Conservation (phyloP, 495 filamentous ascomycete species). For the Cudoniella acicularis region DNA sequence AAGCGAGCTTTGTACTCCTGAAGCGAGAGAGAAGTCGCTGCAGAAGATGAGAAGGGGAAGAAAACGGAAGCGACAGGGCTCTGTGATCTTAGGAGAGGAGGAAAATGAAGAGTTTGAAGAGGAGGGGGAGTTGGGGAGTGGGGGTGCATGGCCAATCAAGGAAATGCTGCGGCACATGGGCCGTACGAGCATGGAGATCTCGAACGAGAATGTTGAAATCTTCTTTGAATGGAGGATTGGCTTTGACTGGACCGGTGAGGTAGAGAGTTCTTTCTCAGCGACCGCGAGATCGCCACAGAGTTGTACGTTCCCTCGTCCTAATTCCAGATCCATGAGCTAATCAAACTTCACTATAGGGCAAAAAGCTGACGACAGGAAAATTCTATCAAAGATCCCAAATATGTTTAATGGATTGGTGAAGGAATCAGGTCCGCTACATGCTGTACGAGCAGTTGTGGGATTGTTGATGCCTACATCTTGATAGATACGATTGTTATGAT, state of each 20-base stretch:
- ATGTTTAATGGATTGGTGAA: conserved; percentile 49
- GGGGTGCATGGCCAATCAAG: conserved; percentile 15
- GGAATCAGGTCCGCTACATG: conserved; percentile 46
- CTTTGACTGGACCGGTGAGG: conserved; percentile 64
- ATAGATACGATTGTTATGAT: not conserved
- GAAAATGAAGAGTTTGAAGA: conserved; percentile 15
- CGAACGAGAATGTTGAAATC: conserved; percentile 24
- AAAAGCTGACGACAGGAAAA: conserved; percentile 42
- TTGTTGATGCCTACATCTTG: conserved; percentile 32
- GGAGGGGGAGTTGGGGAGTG: conserved; percentile 10
- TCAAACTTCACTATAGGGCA: conserved; percentile 37
- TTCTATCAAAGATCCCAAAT: conserved; percentile 43
- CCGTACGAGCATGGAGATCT: conserved; percentile 37
- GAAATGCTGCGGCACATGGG: conserved; percentile 37
- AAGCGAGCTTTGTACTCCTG: conserved; percentile 31
- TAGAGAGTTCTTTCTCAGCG: conserved; percentile 45
- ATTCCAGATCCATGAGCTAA: conserved; percentile 22
- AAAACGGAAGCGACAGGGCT: conserved; percentile 20
- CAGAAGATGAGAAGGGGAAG: conserved; percentile 31
- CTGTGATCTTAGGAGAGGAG: conserved; percentile 12
- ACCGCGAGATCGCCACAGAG: conserved; percentile 43
- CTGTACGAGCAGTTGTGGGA: conserved; percentile 49
- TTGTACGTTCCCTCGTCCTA: conserved; percentile 39
- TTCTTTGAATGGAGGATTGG: conserved; percentile 52
- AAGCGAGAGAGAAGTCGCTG: conserved; percentile 22